phyloP scores from a whole-genome alignment of 257 asterid species.

The Scutellaria galericulata region DNA sequence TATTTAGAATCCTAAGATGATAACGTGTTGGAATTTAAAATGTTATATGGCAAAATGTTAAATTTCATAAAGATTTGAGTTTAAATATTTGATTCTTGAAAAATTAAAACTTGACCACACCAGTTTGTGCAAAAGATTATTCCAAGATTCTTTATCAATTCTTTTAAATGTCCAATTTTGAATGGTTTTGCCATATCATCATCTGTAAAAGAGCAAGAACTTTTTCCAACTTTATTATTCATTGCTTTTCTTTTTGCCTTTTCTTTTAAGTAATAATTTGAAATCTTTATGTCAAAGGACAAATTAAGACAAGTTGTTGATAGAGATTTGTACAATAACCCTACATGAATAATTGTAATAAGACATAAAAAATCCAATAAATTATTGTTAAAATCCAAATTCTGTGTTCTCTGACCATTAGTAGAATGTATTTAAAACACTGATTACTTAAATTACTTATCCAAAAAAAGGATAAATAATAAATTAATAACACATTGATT shows the following conservation, averaged over 20 bases:
- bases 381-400: background rate
- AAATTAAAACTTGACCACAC: too few relatives aligned
- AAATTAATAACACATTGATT: background rate
- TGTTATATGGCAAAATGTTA: too few relatives aligned
- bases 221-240: background rate
- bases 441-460: slow-evolving; percentile 15
- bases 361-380: background rate
- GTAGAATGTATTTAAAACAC: background rate
- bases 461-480: background rate
- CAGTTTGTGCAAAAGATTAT: too few relatives aligned
- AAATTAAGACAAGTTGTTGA: slow-evolving; percentile 12
- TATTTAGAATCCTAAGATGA: too few relatives aligned
- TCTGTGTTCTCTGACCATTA: slow-evolving; percentile 2
- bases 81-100: too few relatives aligned
- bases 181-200: background rate
- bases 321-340: slow-evolving; percentile 21
- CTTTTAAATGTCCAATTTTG: background rate
- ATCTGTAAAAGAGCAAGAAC: background rate
- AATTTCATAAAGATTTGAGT: too few relatives aligned
- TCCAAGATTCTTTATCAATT: slow-evolving; percentile 3
- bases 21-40: too few relatives aligned
- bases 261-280: background rate
- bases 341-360: slow-evolving; percentile 24
- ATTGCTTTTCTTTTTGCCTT: background rate
- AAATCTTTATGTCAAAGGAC: background rate